phyloP scores from a whole-genome alignment of 257 asterid species.

The Asclepias syriaca region DNA sequence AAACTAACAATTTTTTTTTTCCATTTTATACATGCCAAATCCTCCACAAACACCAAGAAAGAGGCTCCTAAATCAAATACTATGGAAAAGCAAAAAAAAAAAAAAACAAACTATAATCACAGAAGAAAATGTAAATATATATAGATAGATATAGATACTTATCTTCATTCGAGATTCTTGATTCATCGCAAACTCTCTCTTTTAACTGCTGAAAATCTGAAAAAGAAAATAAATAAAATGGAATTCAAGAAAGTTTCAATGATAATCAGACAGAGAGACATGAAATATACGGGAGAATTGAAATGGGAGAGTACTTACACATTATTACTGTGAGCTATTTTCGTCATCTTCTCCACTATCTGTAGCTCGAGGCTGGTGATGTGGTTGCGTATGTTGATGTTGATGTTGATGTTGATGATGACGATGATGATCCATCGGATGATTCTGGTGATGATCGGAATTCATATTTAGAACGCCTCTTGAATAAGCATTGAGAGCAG shows the following conservation, averaged over 20 bases:
- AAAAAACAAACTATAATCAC: slow-evolving; percentile 8
- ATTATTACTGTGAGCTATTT: slow-evolving; percentile 18
- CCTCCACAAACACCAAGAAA: slow-evolving; percentile 28
- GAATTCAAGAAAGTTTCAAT: background rate
- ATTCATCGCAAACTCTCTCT: background rate
- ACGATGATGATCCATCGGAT: slow-evolving; percentile 28
- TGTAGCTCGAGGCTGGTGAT: slow-evolving; percentile 15
- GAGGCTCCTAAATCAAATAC: slow-evolving; percentile 16
- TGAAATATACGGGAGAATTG: background rate
- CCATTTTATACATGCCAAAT: slow-evolving; percentile 23
- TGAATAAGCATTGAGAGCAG: slow-evolving; percentile 51
- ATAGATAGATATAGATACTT: slow-evolving; percentile 20
- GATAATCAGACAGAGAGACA: background rate
- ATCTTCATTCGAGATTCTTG: slow-evolving; percentile 9
- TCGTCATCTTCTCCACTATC: slow-evolving; percentile 27
- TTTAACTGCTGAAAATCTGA: slow-evolving; percentile 16
- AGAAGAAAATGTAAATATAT: slow-evolving; percentile 13
- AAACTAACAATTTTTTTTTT: slow-evolving; percentile 31
- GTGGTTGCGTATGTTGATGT: slow-evolving; percentile 15
- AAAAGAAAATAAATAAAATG: background rate
- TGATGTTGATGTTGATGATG: slow-evolving; percentile 26
- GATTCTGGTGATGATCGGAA: slow-evolving; percentile 27
- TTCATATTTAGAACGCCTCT: slow-evolving; percentile 39
- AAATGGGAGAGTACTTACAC: background rate
- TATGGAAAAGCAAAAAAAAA: background rate